These are phyloP conservation scores for rapeseed (Brassica napus) DNA, from an alignment of 345 rosid species.

Conservation along the genomic window Da-Ae NC_063451.1:44022001-44022500, in stretches of 20 bases:
- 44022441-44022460: constrained; percentile 45
- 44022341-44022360: constrained; percentile 35
- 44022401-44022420: constrained; percentile 38
- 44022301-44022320: not conserved
- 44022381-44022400: constrained; percentile 42
- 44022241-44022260: not conserved
- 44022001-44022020: constrained; percentile 23
- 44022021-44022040: constrained; percentile 31
- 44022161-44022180: constrained; percentile 46
- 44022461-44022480: constrained; percentile 38
- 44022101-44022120: constrained; percentile 41
- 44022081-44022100: constrained; percentile 52
- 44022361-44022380: constrained; percentile 33
- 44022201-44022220: not conserved
- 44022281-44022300: not conserved
- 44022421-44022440: constrained; percentile 29
- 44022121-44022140: constrained; percentile 50
- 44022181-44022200: constrained; percentile 58
- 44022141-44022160: constrained; percentile 49
- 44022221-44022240: not conserved
- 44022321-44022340: constrained; percentile 43
- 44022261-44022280: not conserved
- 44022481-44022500: constrained; percentile 34
- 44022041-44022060: constrained; percentile 40
- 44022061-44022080: constrained; percentile 57